Evolutionary conservation across 202 grass and related monocot genomes (phyloP), one percentile per base, ranked within the genome.

Genomic region (Schoenoplectus tabernaemontani): DNA sequence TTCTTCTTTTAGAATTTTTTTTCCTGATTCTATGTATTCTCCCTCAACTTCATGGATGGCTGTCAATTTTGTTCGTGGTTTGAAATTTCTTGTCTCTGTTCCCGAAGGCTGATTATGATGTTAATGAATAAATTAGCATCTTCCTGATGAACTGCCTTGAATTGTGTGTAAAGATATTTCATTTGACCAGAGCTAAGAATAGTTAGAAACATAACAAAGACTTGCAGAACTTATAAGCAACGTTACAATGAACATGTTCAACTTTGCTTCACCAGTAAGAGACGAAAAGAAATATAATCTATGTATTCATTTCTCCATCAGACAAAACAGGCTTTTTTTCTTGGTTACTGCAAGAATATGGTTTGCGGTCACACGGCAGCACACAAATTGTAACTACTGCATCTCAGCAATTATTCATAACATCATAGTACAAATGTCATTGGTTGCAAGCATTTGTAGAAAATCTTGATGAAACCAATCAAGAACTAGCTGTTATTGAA

Each of bases 1-100:
- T 87, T 96, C 71, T 85, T 90, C 78, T 87, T 86, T 79, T 90
- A 87, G 51, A 77, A 33, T n/a, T n/a, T n/a, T 75, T 82, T 78
- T 69, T 36, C 48, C 39, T 12, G 17, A 53, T 54, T 51, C 41
- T 53, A 30, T 22, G 50, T 80, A 42, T 64, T 32, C 12, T 15
- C 22, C 78, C 2, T 62, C 33, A 44, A 58, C 43, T 78, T 62
- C 62, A 57, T 79, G 39, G 23, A 19, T 61, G 16, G 57, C 22
- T 28, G 30, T 59, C 9, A 53, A 24, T 78, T 78, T 60, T 78
- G n/a, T 44, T 20, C 56, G 7, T 42, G 54, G 16, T 78, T 17
- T 43, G 17, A 59, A 39, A 60, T 58, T 33, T 78, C 30, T 78
- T 47, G 15, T 77, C 73, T 36, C 30, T 6, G 12, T 77, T 77